A percentile compares a stretch with the other conserved stretches of the same genome.
These are phyloP conservation scores for Tuber aestivum DNA, from an alignment of 495 filamentous ascomycete species.

Conservation along the genomic window DNA sequence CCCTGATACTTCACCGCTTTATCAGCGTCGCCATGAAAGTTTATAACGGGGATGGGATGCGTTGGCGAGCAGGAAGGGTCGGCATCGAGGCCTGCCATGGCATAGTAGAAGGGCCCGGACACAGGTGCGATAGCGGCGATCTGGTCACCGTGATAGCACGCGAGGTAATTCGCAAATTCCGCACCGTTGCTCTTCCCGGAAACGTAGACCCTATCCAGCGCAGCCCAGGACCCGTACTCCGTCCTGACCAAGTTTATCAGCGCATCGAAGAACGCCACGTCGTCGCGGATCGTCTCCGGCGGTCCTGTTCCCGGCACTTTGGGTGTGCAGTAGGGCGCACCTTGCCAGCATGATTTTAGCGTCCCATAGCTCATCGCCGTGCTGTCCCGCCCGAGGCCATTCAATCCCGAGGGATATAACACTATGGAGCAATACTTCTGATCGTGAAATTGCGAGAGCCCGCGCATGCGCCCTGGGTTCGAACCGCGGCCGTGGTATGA, in stretches of 20 bases:
- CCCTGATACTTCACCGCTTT: background rate
- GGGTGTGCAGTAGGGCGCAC: slow-evolving; percentile 3
- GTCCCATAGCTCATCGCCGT: background rate
- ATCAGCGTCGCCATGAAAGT: background rate
- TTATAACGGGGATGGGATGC: background rate
- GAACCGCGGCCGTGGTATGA: slow-evolving; percentile 5
- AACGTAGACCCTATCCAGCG: background rate
- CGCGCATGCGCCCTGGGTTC: background rate
- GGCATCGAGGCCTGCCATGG: background rate
- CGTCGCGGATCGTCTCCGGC: background rate
- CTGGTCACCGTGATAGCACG: background rate
- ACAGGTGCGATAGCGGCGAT: slow-evolving; percentile 1
- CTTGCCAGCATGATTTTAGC: slow-evolving; percentile 1
- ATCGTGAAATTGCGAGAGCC: background rate
- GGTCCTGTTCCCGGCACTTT: background rate
- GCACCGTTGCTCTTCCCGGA: slow-evolving; percentile 6
- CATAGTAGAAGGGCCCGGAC: background rate
- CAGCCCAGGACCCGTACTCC: background rate
- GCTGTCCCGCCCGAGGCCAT: background rate
- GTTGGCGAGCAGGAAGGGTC: background rate
- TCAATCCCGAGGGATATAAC: background rate
- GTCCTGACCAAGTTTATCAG: background rate
- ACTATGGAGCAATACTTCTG: background rate
- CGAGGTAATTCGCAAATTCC: slow-evolving; percentile 5
- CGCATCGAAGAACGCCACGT: background rate